Evolutionary conservation across 192 early-diverging fungal genomes (phyloP), one percentile per base, ranked within the genome.

Genomic region (Mortierella antarctica): DNA sequence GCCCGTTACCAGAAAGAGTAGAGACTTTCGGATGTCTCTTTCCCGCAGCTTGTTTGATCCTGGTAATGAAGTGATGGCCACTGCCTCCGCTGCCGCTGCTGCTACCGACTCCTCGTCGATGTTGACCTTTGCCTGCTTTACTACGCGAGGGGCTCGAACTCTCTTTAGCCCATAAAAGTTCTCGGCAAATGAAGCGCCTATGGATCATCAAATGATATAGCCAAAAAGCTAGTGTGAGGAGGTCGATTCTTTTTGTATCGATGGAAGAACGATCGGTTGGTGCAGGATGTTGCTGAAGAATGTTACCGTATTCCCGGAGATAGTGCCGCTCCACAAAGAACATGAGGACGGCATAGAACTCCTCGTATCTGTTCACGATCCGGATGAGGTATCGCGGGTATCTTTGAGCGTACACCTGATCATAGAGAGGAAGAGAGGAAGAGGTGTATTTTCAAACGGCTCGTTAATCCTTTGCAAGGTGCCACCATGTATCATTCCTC

Each of bases 111-210:
- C 81, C 10, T 82, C 71, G 49, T 74, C 73, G 58, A 75, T 71
- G 45, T 62, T 83, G 23, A 65, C 56, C 23, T 67, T 74, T 12
- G 52, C 21, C 0, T 67, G 68, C 49, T 71, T 84, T 42, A 84
- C 56, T 44, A 82, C 67, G 56, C 64, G 85, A 72, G 80, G 74
- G 49, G 86, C 78, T 7, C 90, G 85, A 23, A 91, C 89, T 59
- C 96, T 84, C 82, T 94, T 95, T 23, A 93, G 75, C 6, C 95
- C 95, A 82, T 98, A 98, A 85, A 98, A 97, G 83, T 94, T 92
- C 82, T 98, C 96, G n/a, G 94, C 89, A 81, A 95, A 95, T 13
- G 94, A 94, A 1, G 86, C 91, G 57, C 90, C 91, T 91, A 73
- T 17, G 14, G 44, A 70, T 18, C 21, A 56, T 9, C 7, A 63